Evolutionary conservation across 2,329 filamentous ascomycete genomes (phyloP), one percentile per base, ranked within the genome.

Genomic region (Fusarium subtropicale): DNA sequence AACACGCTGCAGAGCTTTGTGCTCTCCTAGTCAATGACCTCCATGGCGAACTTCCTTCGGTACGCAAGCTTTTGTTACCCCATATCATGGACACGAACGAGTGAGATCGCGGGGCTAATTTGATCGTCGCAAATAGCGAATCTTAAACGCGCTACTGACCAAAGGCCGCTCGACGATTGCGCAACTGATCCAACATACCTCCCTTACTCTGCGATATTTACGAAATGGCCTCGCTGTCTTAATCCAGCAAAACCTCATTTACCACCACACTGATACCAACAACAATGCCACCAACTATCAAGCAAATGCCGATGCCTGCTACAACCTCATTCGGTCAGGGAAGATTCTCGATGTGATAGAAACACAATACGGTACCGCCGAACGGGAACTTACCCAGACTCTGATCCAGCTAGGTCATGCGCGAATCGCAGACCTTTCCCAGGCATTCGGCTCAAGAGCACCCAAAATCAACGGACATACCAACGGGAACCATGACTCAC

Each of bases 11-110:
- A 76, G 93, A 97, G 87, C 92, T 98, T 77, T 97, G 93, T 84
- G 88, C 91, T 83, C 89, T 97, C 78, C 87, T 97, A 68, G 91
- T 98, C 69, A 90, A 94, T 77, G 94, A 97, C 78, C 86, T 92
- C 63, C 95, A 96, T 80, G 96, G 96, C 77, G 92, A 97, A 82
- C 89, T 98, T 62, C 93, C 94, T 67, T 93, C 93, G 78, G 95
- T 97, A 91, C 76, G 91, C 83, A 33, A 55, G 33, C 38, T 48
- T 39, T 54, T 61, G 66, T 73, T 57, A 41, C 48, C 48, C 51
- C 31, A 47, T 34, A 46, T 53, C 46, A 56, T 51, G 24, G 33
- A 59, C 51, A 20, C 57, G 44, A 58, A 20, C 57, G 44, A 58
- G 42, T 60, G 55, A 48, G 44, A 69, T 69, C 68, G 71, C 51